Evolutionary conservation across 2,329 filamentous ascomycete species (phyloP), one percentile per base, ranked within the genome.

Genomic region (Fusarium fujikuroi): DNA sequence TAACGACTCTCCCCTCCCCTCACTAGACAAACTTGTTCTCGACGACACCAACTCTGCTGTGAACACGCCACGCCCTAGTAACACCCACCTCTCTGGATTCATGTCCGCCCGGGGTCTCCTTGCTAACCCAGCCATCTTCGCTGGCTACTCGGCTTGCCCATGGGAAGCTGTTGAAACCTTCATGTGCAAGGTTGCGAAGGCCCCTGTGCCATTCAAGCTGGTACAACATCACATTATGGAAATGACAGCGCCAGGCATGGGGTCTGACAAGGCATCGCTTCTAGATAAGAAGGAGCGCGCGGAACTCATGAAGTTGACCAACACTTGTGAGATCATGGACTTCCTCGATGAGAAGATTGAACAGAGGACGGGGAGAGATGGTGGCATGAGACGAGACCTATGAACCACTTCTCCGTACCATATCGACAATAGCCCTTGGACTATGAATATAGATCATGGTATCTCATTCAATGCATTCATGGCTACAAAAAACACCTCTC

Each of bases 61-160:
- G 28, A 60, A 66, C 43, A 54, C 63, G 18, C 73, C 78, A 5
- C 78, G 70, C 8, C 83, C 82, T 23, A 82, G 80, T 75, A 83
- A 82, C 85, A 88, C 85, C 9, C 83, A 86, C 39, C 84, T 91
- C 12, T 81, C 87, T 3, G 90, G 92, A 40, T 87, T 93, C 62
- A 93, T 93, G 92, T 90, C 91, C 25, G 92, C 92, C 12, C 87
- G 92, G 53, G 91, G 90, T 14, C 84, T 93, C 6, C 86, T 93
- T 46, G 84, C 89, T 74, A 93, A 93, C 80, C 92, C 92, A 4
- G 89, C 90, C 7, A 81, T 93, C 56, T 93, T 91, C 80, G 86
- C 88, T 1, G 87, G 89, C 50, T 77, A 87, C 75, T 80, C 86
- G 9, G 81, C 84, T 28, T 92, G 90, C 69, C 87, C 90, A 4